Percentiles rank a stretch among this genome's conserved stretches.
These are phyloP conservation scores for Ministeria vibrans DNA, from an alignment of 78 protist genomes.

Conservation along the genomic window DNA sequence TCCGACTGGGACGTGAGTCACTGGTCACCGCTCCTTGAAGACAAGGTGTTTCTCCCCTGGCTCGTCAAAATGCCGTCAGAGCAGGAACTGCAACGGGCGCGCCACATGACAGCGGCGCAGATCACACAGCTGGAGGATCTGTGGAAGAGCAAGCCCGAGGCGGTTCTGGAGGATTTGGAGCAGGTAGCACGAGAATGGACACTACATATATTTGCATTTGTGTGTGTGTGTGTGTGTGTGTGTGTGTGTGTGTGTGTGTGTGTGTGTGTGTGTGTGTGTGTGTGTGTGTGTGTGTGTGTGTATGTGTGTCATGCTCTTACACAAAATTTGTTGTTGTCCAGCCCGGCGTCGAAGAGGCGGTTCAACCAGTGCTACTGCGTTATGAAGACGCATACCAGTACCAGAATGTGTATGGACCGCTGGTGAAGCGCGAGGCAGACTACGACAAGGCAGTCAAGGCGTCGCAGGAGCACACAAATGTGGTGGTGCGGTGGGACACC, in stretches of 20 bases:
- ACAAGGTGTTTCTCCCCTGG: conserved; percentile 79
- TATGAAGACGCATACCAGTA: conserved; percentile 91
- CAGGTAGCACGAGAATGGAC: no score
- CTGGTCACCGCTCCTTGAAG: conserved; percentile 94
- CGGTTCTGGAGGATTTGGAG: conserved; percentile 32
- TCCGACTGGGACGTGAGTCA: conserved; percentile 69
- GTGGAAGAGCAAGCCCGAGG: conserved; percentile 81
- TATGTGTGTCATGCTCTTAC: neutral
- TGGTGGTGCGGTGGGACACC: conserved; percentile 84
- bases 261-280: conserved; percentile 4
- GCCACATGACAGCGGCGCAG: conserved; percentile 65
- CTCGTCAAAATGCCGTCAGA: conserved; percentile 77
- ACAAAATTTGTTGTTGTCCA: neutral
- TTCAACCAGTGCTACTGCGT: conserved; percentile 41
- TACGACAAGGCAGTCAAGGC: conserved; percentile 73
- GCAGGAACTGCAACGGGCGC: conserved; percentile 59
- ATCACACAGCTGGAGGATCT: conserved; percentile 84
- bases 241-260: conserved; percentile 2
- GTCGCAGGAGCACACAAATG: conserved; percentile 24
- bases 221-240: neutral
- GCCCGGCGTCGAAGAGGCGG: neutral
- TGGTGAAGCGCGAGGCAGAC: conserved; percentile 88
- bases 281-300: conserved; percentile 11
- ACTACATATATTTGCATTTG: no score
- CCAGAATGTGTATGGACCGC: conserved; percentile 76